Base-by-base conservation (phyloP, 345 rosid genomes). In the Citrus trifoliata region DNA sequence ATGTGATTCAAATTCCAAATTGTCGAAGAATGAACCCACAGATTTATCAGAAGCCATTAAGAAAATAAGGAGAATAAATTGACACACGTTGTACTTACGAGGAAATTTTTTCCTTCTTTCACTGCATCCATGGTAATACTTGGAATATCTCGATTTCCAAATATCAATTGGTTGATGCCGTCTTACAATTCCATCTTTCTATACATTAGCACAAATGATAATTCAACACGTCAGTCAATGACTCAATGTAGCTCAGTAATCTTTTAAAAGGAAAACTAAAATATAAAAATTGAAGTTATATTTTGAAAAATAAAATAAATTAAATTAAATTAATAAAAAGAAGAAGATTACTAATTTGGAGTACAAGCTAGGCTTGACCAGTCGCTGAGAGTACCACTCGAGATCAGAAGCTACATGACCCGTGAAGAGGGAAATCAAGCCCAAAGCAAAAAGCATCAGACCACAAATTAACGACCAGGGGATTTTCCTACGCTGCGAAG, bases 341-440 rank as follows among this genome's bases (percentile, higher is more conserved):
- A 46, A 13, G 51, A 46, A 46, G 73, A 61, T 62, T 88, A 94
- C 99, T 91, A 91, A 82, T 77, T 61, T 90, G 70, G 85, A 73
- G 78, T 85, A 87, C 80, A 89, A 73, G 81, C 85, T 88, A 22
- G 85, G 86, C 77, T 89, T 90, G 59, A 80, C 90, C 81, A 96
- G 76, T 85, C 87, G 91, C 85, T 89, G 97, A 63, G 98, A 94
- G 80, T 91, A 96, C 98, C 98, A 93, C 71, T 96, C 98, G 67
- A 94, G 95, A 88, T 94, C 95, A 42, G 99, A 94, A 2, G 86
- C 99, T 56, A 94, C 92, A 73, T 97, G 98, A 61, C 98, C 98
- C 4, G 98, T 91, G 83, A 94, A 92, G 64, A 97, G 94, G 62
- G 98, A 97, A 76, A 94, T 90, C 84, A 97, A 82, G 4, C 99